Conservation (phyloP, 352 stramenopile genomes). For the Plasmopara halstedii region DNA sequence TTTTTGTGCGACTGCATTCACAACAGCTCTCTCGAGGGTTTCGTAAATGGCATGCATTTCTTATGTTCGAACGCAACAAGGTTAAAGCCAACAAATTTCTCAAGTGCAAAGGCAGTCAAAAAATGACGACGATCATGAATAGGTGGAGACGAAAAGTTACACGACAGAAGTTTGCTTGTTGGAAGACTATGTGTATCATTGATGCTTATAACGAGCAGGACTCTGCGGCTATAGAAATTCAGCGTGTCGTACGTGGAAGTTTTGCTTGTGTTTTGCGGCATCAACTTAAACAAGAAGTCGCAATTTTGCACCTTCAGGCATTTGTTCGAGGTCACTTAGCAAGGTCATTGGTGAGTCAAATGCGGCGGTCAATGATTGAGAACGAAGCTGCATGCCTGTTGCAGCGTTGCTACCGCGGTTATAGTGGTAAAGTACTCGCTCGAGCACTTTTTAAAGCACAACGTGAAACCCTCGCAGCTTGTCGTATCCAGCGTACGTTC, state of each 20-base stretch:
- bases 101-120: conserved; percentile 75
- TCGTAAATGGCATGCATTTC: conserved; percentile 61
- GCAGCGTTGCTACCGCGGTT: conserved; percentile 74
- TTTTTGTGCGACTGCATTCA: conserved; percentile 62
- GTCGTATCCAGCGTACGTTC: conserved; percentile 62
- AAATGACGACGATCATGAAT: conserved; percentile 58
- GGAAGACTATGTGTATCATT: conserved; percentile 38
- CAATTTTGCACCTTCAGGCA: conserved; percentile 38
- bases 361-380: conserved; percentile 35
- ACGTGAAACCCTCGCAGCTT: conserved; percentile 42
- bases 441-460: conserved; percentile 60
- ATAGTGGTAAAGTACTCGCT: conserved; percentile 59
- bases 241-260: conserved; percentile 49
- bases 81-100: conserved; percentile 70
- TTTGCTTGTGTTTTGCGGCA: conserved; percentile 24
- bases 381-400: conserved; percentile 38
- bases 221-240: conserved; percentile 60
- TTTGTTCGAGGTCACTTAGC: conserved; percentile 45
- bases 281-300: conserved; percentile 19
- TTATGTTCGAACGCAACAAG: conserved; percentile 70
- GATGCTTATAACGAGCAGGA: conserved; percentile 55
- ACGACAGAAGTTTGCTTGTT: conserved; percentile 35
- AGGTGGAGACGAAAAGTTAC: conserved; percentile 51
- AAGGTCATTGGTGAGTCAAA: conserved; percentile 9
- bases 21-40: conserved; percentile 61